Evolutionary conservation across 805 yeast genomes (phyloP), one percentile per base, ranked within the genome.

Genomic region (Jamesozyma lodderae): DNA sequence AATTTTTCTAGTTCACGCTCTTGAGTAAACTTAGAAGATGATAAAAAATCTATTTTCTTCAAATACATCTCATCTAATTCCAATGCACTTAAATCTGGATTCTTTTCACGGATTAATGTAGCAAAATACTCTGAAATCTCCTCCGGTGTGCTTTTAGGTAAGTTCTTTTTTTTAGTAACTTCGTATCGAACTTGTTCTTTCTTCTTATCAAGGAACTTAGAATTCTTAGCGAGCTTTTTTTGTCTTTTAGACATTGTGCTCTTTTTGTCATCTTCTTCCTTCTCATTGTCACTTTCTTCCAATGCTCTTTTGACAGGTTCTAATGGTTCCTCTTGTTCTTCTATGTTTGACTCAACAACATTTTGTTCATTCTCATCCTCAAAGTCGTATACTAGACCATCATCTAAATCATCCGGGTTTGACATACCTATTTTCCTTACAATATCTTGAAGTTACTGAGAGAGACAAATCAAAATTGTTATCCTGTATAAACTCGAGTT

Each of bases 331-430:
- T 17, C 24, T 18, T 32, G 23, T 6, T 2, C 15, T 17, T 36
- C 48, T 29, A 44, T 57, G 31, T 41, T 39, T 8, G 27, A 24
- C 13, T 11, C 10, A 24, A 2, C 38, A 52, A 15, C 48, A 57
- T 14, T 58, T 64, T 10, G 47, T 30, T 58, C 62, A 23, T 57
- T 64, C 14, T 62, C 74, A 27, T 60, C 53, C 4, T 67, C 70
- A 52, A 81, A 53, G 4, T 67, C 70, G 52, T 81, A 82, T 3
- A 69, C 81, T 35, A 85, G 63, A 2, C 86, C 90, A 54, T 84
- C 94, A 36, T 83, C 88, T 41, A 85, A 65, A 43, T 81, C 94
- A 58, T 86, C 95, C 13, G 71, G 81, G 31, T 56, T 51, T 6
- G 55, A 45, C 60, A 55, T 55, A 11, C 13, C 20, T 6, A 5